Conservation (phyloP, 768 basidiomycete genomes). For the Suillus subalutaceus region DNA sequence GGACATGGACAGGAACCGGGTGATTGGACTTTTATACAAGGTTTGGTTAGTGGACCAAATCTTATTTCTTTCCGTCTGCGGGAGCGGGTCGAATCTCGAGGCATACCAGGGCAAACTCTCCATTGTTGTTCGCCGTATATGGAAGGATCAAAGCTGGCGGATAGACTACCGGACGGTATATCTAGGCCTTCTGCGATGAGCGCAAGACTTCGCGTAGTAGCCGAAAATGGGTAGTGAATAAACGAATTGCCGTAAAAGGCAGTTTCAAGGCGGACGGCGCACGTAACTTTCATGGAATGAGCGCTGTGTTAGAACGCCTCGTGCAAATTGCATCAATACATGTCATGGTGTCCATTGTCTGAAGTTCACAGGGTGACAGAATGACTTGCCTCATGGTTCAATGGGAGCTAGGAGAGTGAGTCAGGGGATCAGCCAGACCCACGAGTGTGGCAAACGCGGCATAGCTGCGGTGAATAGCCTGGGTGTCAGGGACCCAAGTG, state of each 20-base stretch:
- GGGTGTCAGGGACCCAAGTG: too few relatives aligned
- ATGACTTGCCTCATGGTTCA: constrained; percentile 19
- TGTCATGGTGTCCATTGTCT: too few relatives aligned
- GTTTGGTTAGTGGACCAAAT: constrained; percentile 32
- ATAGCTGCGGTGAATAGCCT: too few relatives aligned
- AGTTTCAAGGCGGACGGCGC: constrained; percentile 39
- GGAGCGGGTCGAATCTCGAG: constrained; percentile 24
- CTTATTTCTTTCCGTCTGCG: constrained; percentile 32
- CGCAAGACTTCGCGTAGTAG: constrained; percentile 25
- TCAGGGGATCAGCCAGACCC: too few relatives aligned
- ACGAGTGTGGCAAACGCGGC: constrained; percentile 23
- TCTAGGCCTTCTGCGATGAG: constrained; percentile 37
- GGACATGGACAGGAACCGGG: constrained; percentile 33
- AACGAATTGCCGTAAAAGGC: constrained; percentile 39
- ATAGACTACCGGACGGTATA: constrained; percentile 32
- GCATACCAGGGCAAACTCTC: constrained; percentile 20
- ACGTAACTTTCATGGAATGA: constrained; percentile 31
- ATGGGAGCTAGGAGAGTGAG: too few relatives aligned
- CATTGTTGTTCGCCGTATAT: constrained; percentile 36
- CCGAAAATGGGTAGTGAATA: constrained; percentile 38
- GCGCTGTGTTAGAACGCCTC: constrained; percentile 27
- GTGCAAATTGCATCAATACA: too few relatives aligned
- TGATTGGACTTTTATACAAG: constrained; percentile 38
- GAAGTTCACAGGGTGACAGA: constrained; percentile 28
- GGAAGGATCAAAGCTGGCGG: constrained; percentile 37